A percentile compares a stretch with the other conserved stretches of the same genome.
Evolutionary conservation across 768 basidiomycete species (phyloP).

Genomic region (Boletus rex-veris): DNA sequence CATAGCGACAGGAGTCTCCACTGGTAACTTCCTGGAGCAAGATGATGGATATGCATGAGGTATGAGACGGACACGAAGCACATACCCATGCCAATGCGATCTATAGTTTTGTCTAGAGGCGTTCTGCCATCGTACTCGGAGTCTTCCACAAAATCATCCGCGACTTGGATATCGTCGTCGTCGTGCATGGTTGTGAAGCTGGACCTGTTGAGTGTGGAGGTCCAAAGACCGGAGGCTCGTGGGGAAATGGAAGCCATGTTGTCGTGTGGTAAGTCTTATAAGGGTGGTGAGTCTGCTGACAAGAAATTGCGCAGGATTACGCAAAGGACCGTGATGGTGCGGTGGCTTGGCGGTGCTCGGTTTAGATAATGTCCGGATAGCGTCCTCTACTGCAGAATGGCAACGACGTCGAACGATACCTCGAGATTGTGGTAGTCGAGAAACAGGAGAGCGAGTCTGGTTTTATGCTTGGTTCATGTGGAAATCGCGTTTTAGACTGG

Average conservation of each 20-base stretch:
- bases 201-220: slow-evolving; percentile 29
- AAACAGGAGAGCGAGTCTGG: background rate
- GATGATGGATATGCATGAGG: background rate
- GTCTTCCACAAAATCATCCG: slow-evolving; percentile 22
- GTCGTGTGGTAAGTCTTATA: background rate
- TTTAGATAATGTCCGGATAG: background rate
- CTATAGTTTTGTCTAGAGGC: slow-evolving; percentile 81
- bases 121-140: slow-evolving; percentile 44
- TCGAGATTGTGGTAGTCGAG: background rate
- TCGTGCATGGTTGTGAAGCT: slow-evolving; percentile 41
- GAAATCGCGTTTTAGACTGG: slow-evolving; percentile 6
- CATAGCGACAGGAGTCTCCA: slow-evolving; percentile 81
- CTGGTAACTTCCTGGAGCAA: slow-evolving; percentile 62
- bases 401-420: too few relatives aligned
- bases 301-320: slow-evolving; percentile 9
- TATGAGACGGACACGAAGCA: background rate
- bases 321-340: slow-evolving; percentile 3
- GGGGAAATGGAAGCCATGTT: slow-evolving; percentile 42
- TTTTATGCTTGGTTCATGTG: background rate
- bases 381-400: too few relatives aligned
- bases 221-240: slow-evolving; percentile 51
- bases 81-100: slow-evolving; percentile 84
- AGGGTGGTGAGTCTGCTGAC: background rate
- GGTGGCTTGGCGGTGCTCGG: background rate
- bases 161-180: slow-evolving; percentile 29